Base-by-base conservation (phyloP, 495 filamentous ascomycete species). In the Hypoxylon fuscum region DNA sequence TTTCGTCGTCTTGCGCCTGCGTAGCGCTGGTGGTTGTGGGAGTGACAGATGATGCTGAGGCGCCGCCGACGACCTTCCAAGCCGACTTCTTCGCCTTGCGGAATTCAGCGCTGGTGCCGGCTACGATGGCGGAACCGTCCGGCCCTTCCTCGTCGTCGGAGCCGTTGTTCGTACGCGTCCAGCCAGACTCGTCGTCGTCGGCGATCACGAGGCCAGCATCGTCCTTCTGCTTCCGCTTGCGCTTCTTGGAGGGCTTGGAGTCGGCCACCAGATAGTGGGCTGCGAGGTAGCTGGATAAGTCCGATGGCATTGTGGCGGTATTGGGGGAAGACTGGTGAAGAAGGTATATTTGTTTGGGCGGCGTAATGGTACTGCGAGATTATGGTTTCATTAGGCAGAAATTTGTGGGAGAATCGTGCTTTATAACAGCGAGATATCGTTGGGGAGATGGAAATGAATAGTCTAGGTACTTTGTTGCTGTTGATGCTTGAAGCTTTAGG, bases 191-290 rank as follows among this genome's bases (percentile, higher is more conserved):
- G 34, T 87, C 85, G 77, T 98, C 94, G 78, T 97, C 93, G 65
- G 89, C 89, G 65, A 98, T 97, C 55, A 92, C 87, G 15, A 98
- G 87, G 55, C 92, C 91, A 22, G 72, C 53, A 41, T 76, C 74
- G 58, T 79, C 74, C 63, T 84, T 80, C 53, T 85, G 73, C 71
- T 95, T 95, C 62, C 90, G 87, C 80, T 96, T 96, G 77, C 91
- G 93, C 69, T 87, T 89, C 69, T 93, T 92, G 71, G 89, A 87
- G 10, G 88, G 79, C 42, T 88, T 86, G 37, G 86, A 77, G 72
- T 94, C 91, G 25, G 91, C 74, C 29, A 76, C 89, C 3, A 99
- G 88, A 77, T 99, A 99, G 75, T 93, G 96, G 64, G 93, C 89
- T 49, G 95, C 93, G 46, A 99, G 88, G 75, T 98, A 99, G 74